Base-by-base conservation (phyloP, 805 yeast genomes). In the Spathaspora passalidarum region DNA sequence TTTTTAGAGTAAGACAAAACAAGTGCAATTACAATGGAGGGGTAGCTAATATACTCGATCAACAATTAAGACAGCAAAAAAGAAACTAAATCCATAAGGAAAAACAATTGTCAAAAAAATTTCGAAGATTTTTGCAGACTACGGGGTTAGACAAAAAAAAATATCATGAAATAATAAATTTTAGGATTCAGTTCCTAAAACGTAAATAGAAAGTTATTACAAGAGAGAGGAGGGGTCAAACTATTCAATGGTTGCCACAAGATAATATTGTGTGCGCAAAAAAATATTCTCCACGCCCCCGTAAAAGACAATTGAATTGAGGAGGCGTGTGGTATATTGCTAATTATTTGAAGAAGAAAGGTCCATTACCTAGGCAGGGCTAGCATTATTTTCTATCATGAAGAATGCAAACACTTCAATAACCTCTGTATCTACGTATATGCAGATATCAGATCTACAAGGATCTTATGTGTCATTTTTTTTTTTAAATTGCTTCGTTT, bases 151-250 rank as follows among this genome's bases (percentile, higher is more conserved):
- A n/a, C n/a, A 34, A 34, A 34, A 10, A 34, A 34, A 10, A 34
- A 34, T 4, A 34, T 17, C 20, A 34, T 7, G 9, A 14, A 34
- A 34, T 10, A 16, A 10, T 11, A 18, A 11, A 34, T 17, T 34
- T 19, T 17, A 34, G 38, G 38, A 34, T 34, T 19, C 38, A 34
- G 20, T 34, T 34, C 38, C 38, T 34, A 34, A 34, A 34, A 10
- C 38, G 38, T 34, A 10, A 4, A 34, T 17, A 10, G 21, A 4
- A 25, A 25, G 13, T 5, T 10, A 4, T 25, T 25, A 25, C 29
- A 25, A 25, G 29, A n/a, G 29, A 25, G 29, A 25, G 29, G 29
- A n/a, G 29, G 29, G 29, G 29, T 25, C 13, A n/a, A 25, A 10
- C 29, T 11, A 25, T 25, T 25, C n/a, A 25, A 4, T 25, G 29